Conservation (phyloP, 805 yeast genomes). For the Yamadazyma ubonensis region DNA sequence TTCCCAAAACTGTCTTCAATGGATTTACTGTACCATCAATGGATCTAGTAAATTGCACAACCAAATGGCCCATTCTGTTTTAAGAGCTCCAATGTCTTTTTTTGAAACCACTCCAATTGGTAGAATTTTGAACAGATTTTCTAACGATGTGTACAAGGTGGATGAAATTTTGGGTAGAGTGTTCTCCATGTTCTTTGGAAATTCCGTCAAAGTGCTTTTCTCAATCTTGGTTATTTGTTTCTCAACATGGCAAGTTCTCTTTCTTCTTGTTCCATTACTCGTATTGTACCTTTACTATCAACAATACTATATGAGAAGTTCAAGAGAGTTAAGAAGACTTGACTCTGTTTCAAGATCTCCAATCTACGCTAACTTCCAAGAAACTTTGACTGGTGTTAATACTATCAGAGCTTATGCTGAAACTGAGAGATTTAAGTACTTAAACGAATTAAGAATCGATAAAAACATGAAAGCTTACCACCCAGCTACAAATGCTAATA, state of each 20-base stretch:
- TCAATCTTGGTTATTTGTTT: slow-evolving; percentile 77
- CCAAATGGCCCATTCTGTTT: slow-evolving; percentile 65
- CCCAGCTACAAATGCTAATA: slow-evolving; percentile 87
- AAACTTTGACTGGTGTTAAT: slow-evolving; percentile 71
- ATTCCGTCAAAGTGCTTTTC: slow-evolving; percentile 62
- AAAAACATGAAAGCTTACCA: slow-evolving; percentile 88
- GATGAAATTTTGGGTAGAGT: slow-evolving; percentile 77
- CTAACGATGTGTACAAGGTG: slow-evolving; percentile 85
- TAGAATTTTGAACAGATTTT: slow-evolving; percentile 84
- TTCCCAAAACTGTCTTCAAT: slow-evolving; percentile 64
- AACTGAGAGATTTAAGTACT: slow-evolving; percentile 56
- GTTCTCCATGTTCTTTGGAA: slow-evolving; percentile 64
- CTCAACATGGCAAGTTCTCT: slow-evolving; percentile 84
- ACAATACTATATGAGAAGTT: slow-evolving; percentile 70
- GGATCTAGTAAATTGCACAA: slow-evolving; percentile 79
- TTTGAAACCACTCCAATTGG: slow-evolving; percentile 97
- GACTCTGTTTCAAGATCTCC: slow-evolving; percentile 81
- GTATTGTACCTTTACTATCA: slow-evolving; percentile 69
- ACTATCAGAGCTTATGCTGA: slow-evolving; percentile 76
- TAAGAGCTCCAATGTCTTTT: slow-evolving; percentile 92
- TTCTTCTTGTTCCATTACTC: slow-evolving; percentile 69
- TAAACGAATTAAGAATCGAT: slow-evolving; percentile 73
- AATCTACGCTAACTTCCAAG: slow-evolving; percentile 81
- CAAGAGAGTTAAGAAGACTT: slow-evolving; percentile 79
- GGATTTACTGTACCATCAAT: slow-evolving; percentile 79